A percentile compares a stretch with the other conserved stretches of the same genome.
phyloP scores from a whole-genome alignment of 805 yeast species.

The Allodekkera sacchari region DNA sequence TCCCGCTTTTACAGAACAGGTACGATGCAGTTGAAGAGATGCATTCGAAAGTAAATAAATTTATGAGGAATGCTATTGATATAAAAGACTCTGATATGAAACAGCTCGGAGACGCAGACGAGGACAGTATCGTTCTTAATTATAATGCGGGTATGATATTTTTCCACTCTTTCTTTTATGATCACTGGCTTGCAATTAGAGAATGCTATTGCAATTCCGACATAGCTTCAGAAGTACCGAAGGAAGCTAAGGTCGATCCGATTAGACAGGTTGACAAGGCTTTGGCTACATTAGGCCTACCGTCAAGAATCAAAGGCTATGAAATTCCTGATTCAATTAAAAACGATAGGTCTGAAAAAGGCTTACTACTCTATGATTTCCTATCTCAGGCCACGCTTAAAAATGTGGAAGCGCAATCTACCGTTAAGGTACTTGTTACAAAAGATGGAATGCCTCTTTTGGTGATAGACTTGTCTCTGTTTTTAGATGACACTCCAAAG shows the following conservation, averaged over 20 bases:
- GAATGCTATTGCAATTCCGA: slow-evolving; percentile 13
- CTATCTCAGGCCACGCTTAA: slow-evolving; percentile 59
- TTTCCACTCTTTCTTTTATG: slow-evolving; percentile 42
- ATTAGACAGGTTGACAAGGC: slow-evolving; percentile 38
- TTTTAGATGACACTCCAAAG: slow-evolving; percentile 19
- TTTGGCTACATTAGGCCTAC: slow-evolving; percentile 48
- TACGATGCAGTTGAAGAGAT: slow-evolving; percentile 33
- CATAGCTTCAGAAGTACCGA: slow-evolving; percentile 6
- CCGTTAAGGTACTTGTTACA: slow-evolving; percentile 57
- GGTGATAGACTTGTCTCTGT: slow-evolving; percentile 36
- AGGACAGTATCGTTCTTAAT: background rate
- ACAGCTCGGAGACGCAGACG: background rate
- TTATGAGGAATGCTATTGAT: slow-evolving; percentile 27
- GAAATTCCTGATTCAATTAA: slow-evolving; percentile 48
- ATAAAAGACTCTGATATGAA: slow-evolving; percentile 7
- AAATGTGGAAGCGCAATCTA: slow-evolving; percentile 35
- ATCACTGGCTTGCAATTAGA: slow-evolving; percentile 33
- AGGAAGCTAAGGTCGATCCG: slow-evolving; percentile 14
- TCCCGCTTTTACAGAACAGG: slow-evolving; percentile 40
- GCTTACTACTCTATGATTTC: slow-evolving; percentile 56
- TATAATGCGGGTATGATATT: slow-evolving; percentile 7
- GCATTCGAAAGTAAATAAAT: slow-evolving; percentile 30
- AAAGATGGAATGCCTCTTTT: slow-evolving; percentile 68
- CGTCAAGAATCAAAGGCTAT: slow-evolving; percentile 44
- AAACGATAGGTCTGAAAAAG: slow-evolving; percentile 36